These are phyloP conservation scores for Cadophora sp. DNA, from an alignment of 2,329 filamentous ascomycete species.

Conservation along the genomic window DNA sequence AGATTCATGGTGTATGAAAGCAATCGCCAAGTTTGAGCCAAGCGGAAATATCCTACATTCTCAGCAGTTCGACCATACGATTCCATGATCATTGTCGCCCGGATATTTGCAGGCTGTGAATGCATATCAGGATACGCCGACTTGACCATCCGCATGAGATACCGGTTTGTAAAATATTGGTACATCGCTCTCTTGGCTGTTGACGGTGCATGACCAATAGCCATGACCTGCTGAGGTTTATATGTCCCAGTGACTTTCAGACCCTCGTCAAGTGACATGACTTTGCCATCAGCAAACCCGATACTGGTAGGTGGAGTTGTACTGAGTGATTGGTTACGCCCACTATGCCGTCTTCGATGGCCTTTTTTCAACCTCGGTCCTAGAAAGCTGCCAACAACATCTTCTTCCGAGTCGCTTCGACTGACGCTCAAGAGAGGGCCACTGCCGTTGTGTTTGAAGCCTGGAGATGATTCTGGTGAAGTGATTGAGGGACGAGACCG, in stretches of 20 bases:
- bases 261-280: slow-evolving; percentile 63
- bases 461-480: slow-evolving; percentile 39
- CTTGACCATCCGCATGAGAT: slow-evolving; percentile 58
- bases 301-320: slow-evolving; percentile 57
- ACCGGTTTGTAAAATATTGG: slow-evolving; percentile 61
- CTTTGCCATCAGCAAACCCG: slow-evolving; percentile 49
- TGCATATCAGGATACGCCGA: slow-evolving; percentile 3
- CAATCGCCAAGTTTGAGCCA: slow-evolving; percentile 70
- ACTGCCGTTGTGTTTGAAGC: slow-evolving; percentile 51
- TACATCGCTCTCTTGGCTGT: slow-evolving; percentile 59
- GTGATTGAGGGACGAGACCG: slow-evolving; percentile 50
- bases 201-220: slow-evolving; percentile 63
- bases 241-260: slow-evolving; percentile 64
- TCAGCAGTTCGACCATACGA: slow-evolving; percentile 65
- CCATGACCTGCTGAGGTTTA: slow-evolving; percentile 67
- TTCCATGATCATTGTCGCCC: slow-evolving; percentile 60
- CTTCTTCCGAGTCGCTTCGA: slow-evolving; percentile 70
- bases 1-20: slow-evolving; percentile 62
- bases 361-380: slow-evolving; percentile 52
- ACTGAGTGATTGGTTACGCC: slow-evolving; percentile 54
- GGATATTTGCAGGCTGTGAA: slow-evolving; percentile 37
- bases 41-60: slow-evolving; percentile 60
- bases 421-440: slow-evolving; percentile 61
- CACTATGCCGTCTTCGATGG: slow-evolving; percentile 53
- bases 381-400: slow-evolving; percentile 66